Evolutionary conservation across 768 basidiomycete species (phyloP), one percentile per base, ranked within the genome.

Genomic region (Russula sp.): DNA sequence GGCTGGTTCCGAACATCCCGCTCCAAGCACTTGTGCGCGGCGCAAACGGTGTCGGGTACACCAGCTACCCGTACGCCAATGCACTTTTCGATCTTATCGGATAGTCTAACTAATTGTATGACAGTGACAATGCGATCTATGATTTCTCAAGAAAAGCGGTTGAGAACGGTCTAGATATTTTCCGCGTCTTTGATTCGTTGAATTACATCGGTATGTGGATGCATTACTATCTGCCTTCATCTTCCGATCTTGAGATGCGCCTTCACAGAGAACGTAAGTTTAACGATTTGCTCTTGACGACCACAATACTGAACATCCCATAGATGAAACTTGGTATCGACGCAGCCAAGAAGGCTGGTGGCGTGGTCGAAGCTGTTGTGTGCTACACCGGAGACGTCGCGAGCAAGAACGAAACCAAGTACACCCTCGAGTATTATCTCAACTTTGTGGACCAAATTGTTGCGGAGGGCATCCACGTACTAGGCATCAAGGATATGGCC

Each of bases 71-170:
- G 91, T 92, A 72, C 72, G 90, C 49, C 42, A 6, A 94, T 93
- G 88, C 91, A 73, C 72, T 87, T 79, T 36, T 46, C 36, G 1
- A 50, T 30, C 26, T 28, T 40, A 22, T 44, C 51, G 38, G n/a
- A 26, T 26, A 11, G 22, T 1, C 34, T 9, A 30, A 54, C 62
- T 61, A 40, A 53, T 46, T 51, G 68, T 66, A 49, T 74, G 65
- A 36, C 67, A 93, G 91, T 32, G 95, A 98, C 75, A 99, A 99
- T 71, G 96, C 92, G 63, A 98, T 99, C 76, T 99, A 99, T 77
- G 97, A 97, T 76, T 99, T 99, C 80, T 97, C 92, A 66, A 96
- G 95, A 81, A 96, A 96, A 75, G 97, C 97, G 26, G 96, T 99
- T n/a, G 94, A 98, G 78, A 97, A 98, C 71, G 97, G 97, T 73